These are phyloP conservation scores for Mycena sp. DNA, from an alignment of 1,284 basidiomycete genomes.

Conservation along the genomic window DNA sequence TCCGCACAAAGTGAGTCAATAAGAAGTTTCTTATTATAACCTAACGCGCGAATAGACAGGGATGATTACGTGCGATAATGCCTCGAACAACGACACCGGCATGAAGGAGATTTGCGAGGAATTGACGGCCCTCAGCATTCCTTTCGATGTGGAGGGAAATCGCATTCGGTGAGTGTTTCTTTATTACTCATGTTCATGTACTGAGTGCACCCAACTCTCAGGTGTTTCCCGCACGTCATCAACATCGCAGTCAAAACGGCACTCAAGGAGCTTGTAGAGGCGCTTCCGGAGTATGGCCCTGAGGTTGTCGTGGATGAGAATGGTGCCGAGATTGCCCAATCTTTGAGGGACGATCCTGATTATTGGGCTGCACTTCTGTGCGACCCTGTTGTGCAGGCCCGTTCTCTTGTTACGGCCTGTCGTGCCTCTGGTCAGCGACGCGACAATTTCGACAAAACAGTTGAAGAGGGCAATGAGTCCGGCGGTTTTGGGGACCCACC, in stretches of 20 bases:
- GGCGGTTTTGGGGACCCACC: constrained; percentile 10
- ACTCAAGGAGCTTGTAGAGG: constrained; percentile 35
- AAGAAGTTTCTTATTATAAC: no score
- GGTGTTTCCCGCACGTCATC: constrained; percentile 49
- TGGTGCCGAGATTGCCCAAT: not conserved
- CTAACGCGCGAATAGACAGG: no score
- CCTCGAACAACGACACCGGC: constrained; percentile 36
- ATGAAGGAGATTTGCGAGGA: constrained; percentile 19
- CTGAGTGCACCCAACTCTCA: constrained; percentile 17
- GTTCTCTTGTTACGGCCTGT: constrained; percentile 33
- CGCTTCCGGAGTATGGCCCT: not conserved
- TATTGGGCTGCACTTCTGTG: constrained; percentile 22
- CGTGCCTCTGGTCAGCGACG: constrained; percentile 33
- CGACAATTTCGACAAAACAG: constrained; percentile 22
- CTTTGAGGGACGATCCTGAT: not conserved
- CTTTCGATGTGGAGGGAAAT: constrained; percentile 37
- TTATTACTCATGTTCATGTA: not conserved
- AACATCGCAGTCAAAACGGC: constrained; percentile 44
- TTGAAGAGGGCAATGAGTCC: constrained; percentile 25
- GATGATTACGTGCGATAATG: no score
- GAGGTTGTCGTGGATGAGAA: not conserved
- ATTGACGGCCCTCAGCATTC: constrained; percentile 24
- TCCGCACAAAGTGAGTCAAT: no score
- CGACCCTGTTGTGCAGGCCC: no score
- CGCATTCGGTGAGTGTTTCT: constrained; percentile 33